Evolutionary conservation across 805 yeast species (phyloP), one percentile per base, ranked within the genome.

Genomic region (Suhomyces prunicola): DNA sequence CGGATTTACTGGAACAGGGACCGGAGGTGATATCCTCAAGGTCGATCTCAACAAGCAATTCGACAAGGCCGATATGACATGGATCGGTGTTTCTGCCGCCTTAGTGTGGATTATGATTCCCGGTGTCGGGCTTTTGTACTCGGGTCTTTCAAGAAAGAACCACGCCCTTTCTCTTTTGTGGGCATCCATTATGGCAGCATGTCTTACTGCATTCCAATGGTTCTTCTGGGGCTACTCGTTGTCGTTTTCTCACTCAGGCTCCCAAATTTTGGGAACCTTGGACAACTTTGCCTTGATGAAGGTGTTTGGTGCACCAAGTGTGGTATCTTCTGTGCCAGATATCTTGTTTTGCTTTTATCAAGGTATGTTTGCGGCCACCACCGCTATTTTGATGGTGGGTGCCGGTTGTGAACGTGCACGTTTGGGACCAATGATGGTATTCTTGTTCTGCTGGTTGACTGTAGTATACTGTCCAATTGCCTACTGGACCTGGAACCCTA

Each of bases 371-470:
- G 98, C 98, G 44, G 84, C 87, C 68, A 87, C 87, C 48, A 91
- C 98, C 31, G 97, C 96, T 58, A 87, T 89, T 67, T 81, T 94
- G 73, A 86, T 93, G 96, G 81, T 92, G 46, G 99, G 99, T 70
- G 99, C 97, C 72, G 97, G 97, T 50, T 90, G 96, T 71, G 99
- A 94, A 75, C 85, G 99, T 71, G 97, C 97, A 15, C 82, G 98
- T 65, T 82, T 94, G 58, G 93, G 93, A 42, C 98, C 99, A 56
- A 88, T 92, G 93, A 88, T 94, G 93, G 83, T 94, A 31, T 93
- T 91, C 77, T 77, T 93, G 59, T 94, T 94, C 72, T 73, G 89
- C 60, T 94, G 97, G 97, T 83, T 89, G 77, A 91, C 98, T 8
- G 82, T 94, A 46, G 99, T 94, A 45, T 94, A 94, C 81, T 87